These are phyloP conservation scores for Goffeauzyma gilvescens DNA, from an alignment of 768 basidiomycete species.

Conservation along the genomic window DNA sequence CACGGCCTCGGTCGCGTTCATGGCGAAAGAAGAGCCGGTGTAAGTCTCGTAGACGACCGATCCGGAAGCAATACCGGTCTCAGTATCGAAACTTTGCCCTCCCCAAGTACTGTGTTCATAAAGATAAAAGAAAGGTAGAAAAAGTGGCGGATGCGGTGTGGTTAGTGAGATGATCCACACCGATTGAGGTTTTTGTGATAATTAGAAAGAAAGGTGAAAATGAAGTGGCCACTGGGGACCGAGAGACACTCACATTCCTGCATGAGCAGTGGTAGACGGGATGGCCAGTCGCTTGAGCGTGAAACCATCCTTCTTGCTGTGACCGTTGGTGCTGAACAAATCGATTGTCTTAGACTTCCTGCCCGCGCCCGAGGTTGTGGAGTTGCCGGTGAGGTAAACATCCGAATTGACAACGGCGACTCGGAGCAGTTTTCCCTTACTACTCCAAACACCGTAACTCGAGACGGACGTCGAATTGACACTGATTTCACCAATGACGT, in stretches of 20 bases:
- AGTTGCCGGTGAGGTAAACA: slow-evolving; percentile 2
- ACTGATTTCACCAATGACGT: not conserved
- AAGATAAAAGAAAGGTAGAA: not conserved
- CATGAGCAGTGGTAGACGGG: slow-evolving; percentile 2
- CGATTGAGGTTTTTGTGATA: slow-evolving; percentile 5
- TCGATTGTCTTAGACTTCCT: not conserved
- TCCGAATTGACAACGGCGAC: slow-evolving; percentile 3
- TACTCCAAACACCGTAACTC: not conserved
- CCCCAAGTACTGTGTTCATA: slow-evolving; percentile 9
- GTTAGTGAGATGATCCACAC: slow-evolving; percentile 1
- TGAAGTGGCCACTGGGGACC: too few relatives aligned
- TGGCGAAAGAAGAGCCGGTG: not conserved
- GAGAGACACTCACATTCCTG: slow-evolving; percentile 3
- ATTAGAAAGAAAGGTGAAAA: not conserved
- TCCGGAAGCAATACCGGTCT: slow-evolving; percentile 5
- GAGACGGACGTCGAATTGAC: not conserved
- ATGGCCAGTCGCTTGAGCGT: slow-evolving; percentile 5
- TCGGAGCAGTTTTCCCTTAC: not conserved
- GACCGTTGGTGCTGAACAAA: not conserved
- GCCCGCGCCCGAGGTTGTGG: not conserved
- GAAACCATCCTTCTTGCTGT: not conserved
- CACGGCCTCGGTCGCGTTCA: slow-evolving; percentile 1
- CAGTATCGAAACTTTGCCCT: slow-evolving; percentile 9
- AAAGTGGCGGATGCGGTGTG: not conserved
- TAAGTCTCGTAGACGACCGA: slow-evolving; percentile 1